Evolutionary conservation across 176 grass and related monocot species (phyloP).

Genomic region (Oryza punctata): DNA sequence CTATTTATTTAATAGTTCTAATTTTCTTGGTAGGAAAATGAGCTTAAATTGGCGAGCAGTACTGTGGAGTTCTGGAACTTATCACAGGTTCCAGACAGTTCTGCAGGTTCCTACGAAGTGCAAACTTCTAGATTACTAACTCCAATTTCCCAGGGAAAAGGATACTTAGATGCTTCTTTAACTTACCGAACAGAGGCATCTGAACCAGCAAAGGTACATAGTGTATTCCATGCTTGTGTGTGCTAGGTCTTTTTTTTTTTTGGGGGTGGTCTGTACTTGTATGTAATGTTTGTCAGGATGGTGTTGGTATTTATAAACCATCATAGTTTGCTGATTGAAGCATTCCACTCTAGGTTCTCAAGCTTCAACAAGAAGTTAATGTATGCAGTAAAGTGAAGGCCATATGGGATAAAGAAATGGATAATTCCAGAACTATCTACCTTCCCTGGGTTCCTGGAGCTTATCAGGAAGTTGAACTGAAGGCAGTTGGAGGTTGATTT

Average conservation of each 20-base stretch:
- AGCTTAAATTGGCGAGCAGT: conserved; percentile 74
- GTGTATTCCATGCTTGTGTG: conserved; percentile 37
- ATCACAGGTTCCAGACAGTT: conserved; percentile 40
- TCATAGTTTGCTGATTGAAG: conserved; percentile 42
- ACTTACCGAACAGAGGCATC: conserved; percentile 55
- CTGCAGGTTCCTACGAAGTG: conserved; percentile 38
- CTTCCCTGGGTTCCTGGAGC: conserved; percentile 89
- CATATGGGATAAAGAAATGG: conserved; percentile 56
- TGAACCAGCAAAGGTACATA: conserved; percentile 65
- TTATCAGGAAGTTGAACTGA: conserved; percentile 74
- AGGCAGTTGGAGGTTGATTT: conserved; percentile 75
- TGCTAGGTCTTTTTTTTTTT: background rate
- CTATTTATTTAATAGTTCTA: conserved; percentile 22
- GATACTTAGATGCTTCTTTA: conserved; percentile 63
- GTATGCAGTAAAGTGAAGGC: conserved; percentile 89
- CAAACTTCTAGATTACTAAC: conserved; percentile 73
- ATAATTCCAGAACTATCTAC: conserved; percentile 54
- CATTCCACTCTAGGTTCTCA: conserved; percentile 68
- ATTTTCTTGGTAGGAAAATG: conserved; percentile 67
- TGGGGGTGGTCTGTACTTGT: background rate
- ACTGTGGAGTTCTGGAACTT: conserved; percentile 76
- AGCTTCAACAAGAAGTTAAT: conserved; percentile 80
- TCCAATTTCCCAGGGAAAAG: conserved; percentile 76
- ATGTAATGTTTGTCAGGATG: conserved; percentile 5
- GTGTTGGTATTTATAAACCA: background rate